Conservation (phyloP, 2,329 filamentous ascomycete genomes). For the Talaromyces atroroseus region DNA sequence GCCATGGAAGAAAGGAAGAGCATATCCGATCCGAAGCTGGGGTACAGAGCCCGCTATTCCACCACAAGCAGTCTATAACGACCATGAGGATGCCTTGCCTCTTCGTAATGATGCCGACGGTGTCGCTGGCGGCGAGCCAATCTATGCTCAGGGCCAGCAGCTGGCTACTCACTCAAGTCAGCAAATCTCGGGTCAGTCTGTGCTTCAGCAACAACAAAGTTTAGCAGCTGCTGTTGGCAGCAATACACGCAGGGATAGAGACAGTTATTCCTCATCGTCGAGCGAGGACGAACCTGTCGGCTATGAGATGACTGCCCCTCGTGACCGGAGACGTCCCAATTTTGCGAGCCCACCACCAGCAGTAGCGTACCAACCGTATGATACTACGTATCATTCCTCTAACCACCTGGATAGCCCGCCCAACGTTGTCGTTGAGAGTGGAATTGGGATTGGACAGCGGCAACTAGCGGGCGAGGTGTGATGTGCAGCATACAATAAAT, state of each 20-base stretch:
- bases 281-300: conserved; percentile 32
- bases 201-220: conserved; percentile 19
- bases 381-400: conserved; percentile 7
- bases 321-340: background rate
- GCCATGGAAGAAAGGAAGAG: conserved; percentile 53
- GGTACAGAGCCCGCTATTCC: conserved; percentile 40
- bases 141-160: conserved; percentile 12
- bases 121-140: conserved; percentile 19
- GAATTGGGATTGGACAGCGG: background rate
- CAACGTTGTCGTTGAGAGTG: background rate
- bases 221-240: conserved; percentile 18
- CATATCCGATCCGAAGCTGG: conserved; percentile 55
- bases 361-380: conserved; percentile 10
- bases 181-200: background rate
- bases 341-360: background rate
- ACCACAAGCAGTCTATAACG: conserved; percentile 13
- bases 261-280: conserved; percentile 31
- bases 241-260: conserved; percentile 26
- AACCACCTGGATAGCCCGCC: background rate
- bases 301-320: conserved; percentile 32
- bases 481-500: background rate
- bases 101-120: conserved; percentile 25
- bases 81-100: conserved; percentile 20
- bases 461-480: background rate
- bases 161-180: background rate